Evolutionary conservation across 2,329 filamentous ascomycete species (phyloP).

Genomic region (Epichloe gansuensis): DNA sequence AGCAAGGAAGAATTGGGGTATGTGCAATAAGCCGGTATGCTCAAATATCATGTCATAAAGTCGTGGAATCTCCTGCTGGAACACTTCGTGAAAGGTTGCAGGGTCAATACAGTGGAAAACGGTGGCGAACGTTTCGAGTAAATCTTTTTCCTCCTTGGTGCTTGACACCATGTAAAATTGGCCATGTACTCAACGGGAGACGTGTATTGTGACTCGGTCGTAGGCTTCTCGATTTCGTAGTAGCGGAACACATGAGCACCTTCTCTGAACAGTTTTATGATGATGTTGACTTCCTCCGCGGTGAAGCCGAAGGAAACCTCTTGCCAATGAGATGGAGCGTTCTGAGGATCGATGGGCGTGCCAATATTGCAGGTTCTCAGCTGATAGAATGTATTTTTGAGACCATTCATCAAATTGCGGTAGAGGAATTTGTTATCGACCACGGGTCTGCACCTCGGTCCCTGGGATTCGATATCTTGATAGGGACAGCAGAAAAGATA

Average conservation of each 20-base stretch:
- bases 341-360: constrained; percentile 58
- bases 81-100: constrained; percentile 96
- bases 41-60: constrained; percentile 98
- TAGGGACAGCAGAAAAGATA: constrained; percentile 91
- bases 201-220: constrained; percentile 58
- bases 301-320: constrained; percentile 95
- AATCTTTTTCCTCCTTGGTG: constrained; percentile 91
- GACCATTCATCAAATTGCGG: constrained; percentile 85
- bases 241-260: constrained; percentile 95
- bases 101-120: constrained; percentile 98
- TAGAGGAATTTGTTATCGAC: constrained; percentile 97
- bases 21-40: constrained; percentile 83
- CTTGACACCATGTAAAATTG: constrained; percentile 88
- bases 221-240: constrained; percentile 77
- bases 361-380: constrained; percentile 77
- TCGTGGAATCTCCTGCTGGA: constrained; percentile 91
- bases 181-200: constrained; percentile 87
- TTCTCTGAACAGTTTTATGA: constrained; percentile 95
- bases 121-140: constrained; percentile 93
- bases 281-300: constrained; percentile 90
- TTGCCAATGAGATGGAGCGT: constrained; percentile 80
- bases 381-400: constrained; percentile 96
- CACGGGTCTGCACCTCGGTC: constrained; percentile 80
- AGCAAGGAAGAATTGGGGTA: constrained; percentile 97
- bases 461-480: constrained; percentile 85